phyloP scores from a whole-genome alignment of 306 rosid genomes.

The Begonia fuchsioides region DNA sequence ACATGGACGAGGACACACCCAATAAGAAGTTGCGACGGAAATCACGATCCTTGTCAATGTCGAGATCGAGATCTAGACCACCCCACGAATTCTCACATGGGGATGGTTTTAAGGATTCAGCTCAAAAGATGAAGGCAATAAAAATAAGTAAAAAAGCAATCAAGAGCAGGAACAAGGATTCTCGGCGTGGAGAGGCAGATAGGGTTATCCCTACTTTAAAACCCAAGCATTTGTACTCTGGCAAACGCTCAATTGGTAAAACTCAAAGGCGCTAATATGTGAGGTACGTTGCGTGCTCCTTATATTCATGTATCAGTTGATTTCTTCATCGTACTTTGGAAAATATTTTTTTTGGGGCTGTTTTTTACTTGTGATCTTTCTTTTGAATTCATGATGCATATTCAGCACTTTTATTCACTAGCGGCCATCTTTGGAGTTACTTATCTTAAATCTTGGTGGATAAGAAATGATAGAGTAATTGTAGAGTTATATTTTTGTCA shows the following conservation, averaged over 20 bases:
- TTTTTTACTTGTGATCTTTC: no score
- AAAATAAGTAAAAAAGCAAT: conserved; percentile 43
- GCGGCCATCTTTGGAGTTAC: no score
- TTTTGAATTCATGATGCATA: no score
- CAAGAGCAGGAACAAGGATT: conserved; percentile 65
- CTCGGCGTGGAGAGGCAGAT: conserved; percentile 88
- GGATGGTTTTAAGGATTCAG: conserved; percentile 65
- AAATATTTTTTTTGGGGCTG: no score
- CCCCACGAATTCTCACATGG: conserved; percentile 72
- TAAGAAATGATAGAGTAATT: no score
- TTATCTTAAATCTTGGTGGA: no score
- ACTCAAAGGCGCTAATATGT: conserved; percentile 50
- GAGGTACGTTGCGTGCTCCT: conserved; percentile 7
- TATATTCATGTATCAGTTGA: no score
- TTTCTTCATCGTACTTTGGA: no score
- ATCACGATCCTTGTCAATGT: conserved; percentile 28
- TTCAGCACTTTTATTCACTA: no score
- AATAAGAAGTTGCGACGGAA: conserved; percentile 44
- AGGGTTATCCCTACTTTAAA: conserved; percentile 65
- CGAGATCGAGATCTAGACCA: conserved; percentile 46
- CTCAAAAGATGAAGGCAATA: conserved; percentile 59
- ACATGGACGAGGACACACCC: conserved; percentile 51
- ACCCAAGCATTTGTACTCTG: conserved; percentile 76
- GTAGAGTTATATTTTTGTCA: no score
- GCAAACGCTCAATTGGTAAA: conserved; percentile 66